Evolutionary conservation across 148 eudicot species (phyloP).

Genomic region (Rhododendron simsii): DNA sequence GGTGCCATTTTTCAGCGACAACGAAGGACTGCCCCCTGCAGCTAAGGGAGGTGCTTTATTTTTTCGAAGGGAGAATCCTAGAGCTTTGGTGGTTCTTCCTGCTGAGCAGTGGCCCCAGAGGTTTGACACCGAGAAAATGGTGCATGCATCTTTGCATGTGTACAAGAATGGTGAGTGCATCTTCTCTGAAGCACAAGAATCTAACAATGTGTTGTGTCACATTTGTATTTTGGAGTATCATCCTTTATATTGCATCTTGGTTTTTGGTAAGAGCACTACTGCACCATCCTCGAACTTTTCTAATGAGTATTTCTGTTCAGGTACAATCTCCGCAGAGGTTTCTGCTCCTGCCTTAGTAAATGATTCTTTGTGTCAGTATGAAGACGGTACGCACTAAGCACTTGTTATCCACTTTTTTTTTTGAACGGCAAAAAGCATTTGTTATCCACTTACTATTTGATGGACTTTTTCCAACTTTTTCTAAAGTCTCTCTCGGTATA

Average conservation of each 20-base stretch:
- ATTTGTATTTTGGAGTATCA: background rate
- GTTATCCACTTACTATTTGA: too few species aligned
- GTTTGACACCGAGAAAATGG: constrained; percentile 15
- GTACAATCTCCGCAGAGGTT: background rate
- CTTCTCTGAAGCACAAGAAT: background rate
- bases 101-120: constrained; percentile 15
- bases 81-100: constrained; percentile 29
- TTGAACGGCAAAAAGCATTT: too few species aligned
- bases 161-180: constrained; percentile 16
- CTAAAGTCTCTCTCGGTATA: too few species aligned
- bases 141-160: constrained; percentile 5
- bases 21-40: constrained; percentile 19
- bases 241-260: background rate
- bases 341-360: background rate
- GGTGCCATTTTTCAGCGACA: constrained; percentile 47
- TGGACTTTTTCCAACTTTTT: too few species aligned
- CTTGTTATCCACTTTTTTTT: background rate
- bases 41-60: constrained; percentile 18
- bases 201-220: background rate
- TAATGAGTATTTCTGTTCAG: background rate
- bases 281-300: background rate
- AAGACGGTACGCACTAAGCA: background rate
- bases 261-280: background rate
- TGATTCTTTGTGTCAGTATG: background rate
- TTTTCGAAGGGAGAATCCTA: constrained; percentile 54